Evolutionary conservation across 805 yeast species (phyloP), one percentile per base, ranked within the genome.

Genomic region (Teunomyces lycoperdinae): DNA sequence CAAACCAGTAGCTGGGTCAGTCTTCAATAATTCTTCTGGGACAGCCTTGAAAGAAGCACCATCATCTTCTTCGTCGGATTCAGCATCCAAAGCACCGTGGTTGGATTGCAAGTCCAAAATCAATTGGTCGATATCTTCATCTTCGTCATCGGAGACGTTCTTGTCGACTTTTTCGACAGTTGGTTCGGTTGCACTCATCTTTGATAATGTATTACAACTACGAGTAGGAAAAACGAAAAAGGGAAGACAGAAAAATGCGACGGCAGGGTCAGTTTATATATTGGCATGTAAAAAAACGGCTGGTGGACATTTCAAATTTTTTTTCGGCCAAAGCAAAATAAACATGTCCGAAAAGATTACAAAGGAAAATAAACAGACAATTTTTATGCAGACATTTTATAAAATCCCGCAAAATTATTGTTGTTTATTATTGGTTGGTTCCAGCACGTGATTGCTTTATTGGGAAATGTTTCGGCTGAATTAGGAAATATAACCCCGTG

Each of bases 1-100:
- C 64, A 89, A 80, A 81, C 96, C 96, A 60, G 67, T 66, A 45
- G 81, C 66, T 46, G 91, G 90, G 76, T 85, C 88, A 53, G 96
- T 89, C 71, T 86, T 85, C 62, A 89, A 78, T 57, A 87, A 72
- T 64, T 86, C 94, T 62, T 89, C 96, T 47, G 96, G 95, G 46
- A 89, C 89, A 51, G 87, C 86, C 71, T 85, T 82, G 69, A 71
- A 71, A 26, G 76, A 61, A 35, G 63, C 69, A 31, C 48, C 66
- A 41, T 60, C 72, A n/a, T 65, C 74, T 33, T 55, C 64, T 26
- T 56, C 63, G 14, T 48, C 57, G 44, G 46, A 46, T 5, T 42
- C 50, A 29, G 47, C 58, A 17, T 48, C 55, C n/a, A 14, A 42
- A 11, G 38, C 62, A 58, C 78, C 81, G 56, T 75, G 77, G 70